Conservation (phyloP, 441 rosid species). For the Pelargonium fulgidum region DNA sequence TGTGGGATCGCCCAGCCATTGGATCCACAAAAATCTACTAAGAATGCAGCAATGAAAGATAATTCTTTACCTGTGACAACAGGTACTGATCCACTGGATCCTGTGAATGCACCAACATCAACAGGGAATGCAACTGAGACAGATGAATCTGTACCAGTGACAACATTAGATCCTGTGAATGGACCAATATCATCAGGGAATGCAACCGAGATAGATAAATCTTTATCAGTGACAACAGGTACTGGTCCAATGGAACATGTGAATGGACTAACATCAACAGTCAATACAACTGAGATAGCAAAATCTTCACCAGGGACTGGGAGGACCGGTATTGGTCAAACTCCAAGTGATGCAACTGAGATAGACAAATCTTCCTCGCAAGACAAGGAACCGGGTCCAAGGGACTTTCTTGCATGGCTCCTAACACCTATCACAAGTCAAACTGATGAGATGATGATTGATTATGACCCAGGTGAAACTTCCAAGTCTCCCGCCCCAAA, state of each 20-base stretch:
- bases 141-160: neutral
- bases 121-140: neutral
- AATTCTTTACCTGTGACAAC: neutral
- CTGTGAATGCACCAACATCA: neutral
- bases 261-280: neutral
- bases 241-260: neutral
- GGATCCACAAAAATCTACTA: neutral
- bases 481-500: neutral
- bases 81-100: neutral
- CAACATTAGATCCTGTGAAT: neutral
- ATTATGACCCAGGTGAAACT: neutral
- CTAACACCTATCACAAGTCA: neutral
- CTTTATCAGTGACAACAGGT: neutral
- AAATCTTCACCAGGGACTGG: neutral
- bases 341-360: neutral
- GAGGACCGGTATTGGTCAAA: neutral
- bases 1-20: conserved; percentile 30
- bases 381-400: neutral
- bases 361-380: no score
- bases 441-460: neutral
- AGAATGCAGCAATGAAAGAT: neutral
- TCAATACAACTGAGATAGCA: neutral
- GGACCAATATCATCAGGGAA: neutral
- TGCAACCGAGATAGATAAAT: neutral
- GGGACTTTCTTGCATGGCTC: neutral